Evolutionary conservation across 2,329 filamentous ascomycete genomes (phyloP), one percentile per base, ranked within the genome.

Genomic region (Cercospora sp.): DNA sequence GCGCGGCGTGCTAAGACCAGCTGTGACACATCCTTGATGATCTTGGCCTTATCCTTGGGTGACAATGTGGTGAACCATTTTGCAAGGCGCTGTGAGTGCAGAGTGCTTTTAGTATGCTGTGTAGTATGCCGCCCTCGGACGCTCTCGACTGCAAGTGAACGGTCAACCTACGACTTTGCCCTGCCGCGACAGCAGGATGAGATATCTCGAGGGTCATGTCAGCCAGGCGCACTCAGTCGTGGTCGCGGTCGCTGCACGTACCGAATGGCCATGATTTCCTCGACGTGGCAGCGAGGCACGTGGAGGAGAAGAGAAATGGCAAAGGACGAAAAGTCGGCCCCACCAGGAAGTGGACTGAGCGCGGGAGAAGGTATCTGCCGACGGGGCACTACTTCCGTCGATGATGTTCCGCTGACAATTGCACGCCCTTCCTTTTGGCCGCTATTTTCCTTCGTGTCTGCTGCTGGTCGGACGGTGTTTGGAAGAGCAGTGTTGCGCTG

Each of bases 41-140:
- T 98, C 87, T 99, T 99, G 82, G 94, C 95, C 85, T 99, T 99
- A 79, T 99, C 95, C 83, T 91, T 97, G 72, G 95, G 95, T 39
- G 94, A 97, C 71, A 99, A 87, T 16, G 95, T 99, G 65, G 94
- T 96, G 83, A 99, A 99, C 95, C 95, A 99, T 85, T 99, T 99
- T 75, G 95, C 95, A 66, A 99, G 90, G 79, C 95, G 94, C 95
- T 99, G 83, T 66, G 67, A 73, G 59, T 65, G 58, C 28, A 33
- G 55, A 63, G 42, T 42, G 31, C 64, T 72, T 72, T 66, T 57
- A 67, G 63, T 65, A 65, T 39, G 68, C 63, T 58, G 31, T 65
- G 64, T 61, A 53, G 20, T 57, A 23, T 28, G 53, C 20, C 51
- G 58, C 13, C 42, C 12, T 72, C 77, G 73, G 16, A 39, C 48